Evolutionary conservation across 1,139 yeast genomes (phyloP).

Genomic region (Candida buenavistaensis): DNA sequence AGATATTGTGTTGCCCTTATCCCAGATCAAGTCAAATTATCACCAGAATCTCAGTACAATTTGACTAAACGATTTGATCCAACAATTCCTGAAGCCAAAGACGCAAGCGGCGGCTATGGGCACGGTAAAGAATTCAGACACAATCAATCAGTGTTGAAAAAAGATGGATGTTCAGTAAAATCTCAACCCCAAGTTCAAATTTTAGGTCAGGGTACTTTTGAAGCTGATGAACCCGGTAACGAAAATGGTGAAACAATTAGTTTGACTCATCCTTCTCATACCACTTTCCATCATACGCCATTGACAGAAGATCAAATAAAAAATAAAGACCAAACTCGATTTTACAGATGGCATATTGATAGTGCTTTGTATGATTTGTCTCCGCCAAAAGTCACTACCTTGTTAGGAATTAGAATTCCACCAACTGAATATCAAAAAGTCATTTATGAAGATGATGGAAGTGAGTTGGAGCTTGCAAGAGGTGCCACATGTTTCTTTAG

Average conservation of each 20-base stretch:
- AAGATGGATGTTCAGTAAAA: constrained; percentile 80
- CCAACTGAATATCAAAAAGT: constrained; percentile 49
- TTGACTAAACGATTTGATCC: constrained; percentile 80
- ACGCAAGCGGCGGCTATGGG: constrained; percentile 56
- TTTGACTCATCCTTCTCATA: constrained; percentile 81
- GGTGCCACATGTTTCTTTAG: constrained; percentile 89
- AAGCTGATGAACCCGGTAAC: constrained; percentile 67
- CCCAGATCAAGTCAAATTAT: constrained; percentile 63
- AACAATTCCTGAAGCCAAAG: constrained; percentile 53
- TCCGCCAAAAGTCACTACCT: constrained; percentile 83
- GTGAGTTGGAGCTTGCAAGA: constrained; percentile 64
- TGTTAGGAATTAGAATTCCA: constrained; percentile 82
- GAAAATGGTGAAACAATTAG: constrained; percentile 55
- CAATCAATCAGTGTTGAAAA: constrained; percentile 69
- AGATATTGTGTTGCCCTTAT: constrained; percentile 69
- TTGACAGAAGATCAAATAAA: constrained; percentile 62
- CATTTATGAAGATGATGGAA: constrained; percentile 62
- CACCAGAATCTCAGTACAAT: constrained; percentile 72
- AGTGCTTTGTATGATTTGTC: constrained; percentile 82
- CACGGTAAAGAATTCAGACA: constrained; percentile 86
- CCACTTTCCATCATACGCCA: constrained; percentile 69
- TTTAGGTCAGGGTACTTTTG: constrained; percentile 78
- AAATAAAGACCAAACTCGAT: constrained; percentile 65
- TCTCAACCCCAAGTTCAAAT: constrained; percentile 86
- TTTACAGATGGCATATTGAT: constrained; percentile 92